Conservation (phyloP, 495 filamentous ascomycete genomes). For the Clavariopsis aquatica region DNA sequence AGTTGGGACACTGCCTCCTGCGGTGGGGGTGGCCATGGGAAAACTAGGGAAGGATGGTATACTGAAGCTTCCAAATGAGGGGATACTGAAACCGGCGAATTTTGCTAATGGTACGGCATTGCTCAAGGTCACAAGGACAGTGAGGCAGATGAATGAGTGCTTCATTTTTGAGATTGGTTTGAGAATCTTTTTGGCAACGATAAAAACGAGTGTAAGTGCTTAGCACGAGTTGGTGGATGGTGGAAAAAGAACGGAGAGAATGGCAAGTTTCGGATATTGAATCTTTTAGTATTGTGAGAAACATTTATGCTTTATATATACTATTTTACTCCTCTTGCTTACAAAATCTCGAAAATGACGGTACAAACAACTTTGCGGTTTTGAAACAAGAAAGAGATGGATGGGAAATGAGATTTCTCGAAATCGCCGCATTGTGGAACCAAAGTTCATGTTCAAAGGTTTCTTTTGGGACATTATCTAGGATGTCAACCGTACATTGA, state of each 20-base stretch:
- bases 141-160: not conserved
- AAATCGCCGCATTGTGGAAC: not conserved
- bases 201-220: conserved; percentile 18
- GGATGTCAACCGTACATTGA: no score
- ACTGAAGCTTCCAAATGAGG: conserved; percentile 4
- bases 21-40: not conserved
- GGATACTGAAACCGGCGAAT: conserved; percentile 2
- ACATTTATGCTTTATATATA: no score
- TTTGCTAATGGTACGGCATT: conserved; percentile 7
- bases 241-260: not conserved
- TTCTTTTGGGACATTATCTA: not conserved
- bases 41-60: not conserved
- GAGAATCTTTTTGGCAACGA: no score
- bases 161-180: conserved; percentile 5
- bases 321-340: no score
- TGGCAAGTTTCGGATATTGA: no score
- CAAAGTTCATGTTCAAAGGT: not conserved
- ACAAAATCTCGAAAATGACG: not conserved
- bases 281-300: no score
- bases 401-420: not conserved
- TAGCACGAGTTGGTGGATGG: not conserved
- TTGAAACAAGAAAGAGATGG: not conserved
- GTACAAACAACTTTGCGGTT: not conserved
- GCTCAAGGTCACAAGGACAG: not conserved
- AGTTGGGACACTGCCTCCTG: not conserved